Conservation (phyloP, 306 rosid genomes). For the Vachellia collinsii region DNA sequence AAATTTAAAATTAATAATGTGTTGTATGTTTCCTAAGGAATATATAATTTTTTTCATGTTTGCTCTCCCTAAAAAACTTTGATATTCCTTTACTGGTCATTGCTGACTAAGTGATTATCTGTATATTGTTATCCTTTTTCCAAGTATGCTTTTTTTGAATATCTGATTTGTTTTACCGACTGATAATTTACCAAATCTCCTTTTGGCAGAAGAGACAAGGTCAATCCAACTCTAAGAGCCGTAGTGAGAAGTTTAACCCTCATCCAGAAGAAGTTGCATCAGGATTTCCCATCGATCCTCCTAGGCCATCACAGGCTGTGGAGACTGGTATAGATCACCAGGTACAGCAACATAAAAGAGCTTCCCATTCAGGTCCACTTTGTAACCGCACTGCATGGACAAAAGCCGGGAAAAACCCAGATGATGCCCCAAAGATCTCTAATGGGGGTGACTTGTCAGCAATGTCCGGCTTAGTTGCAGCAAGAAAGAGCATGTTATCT, state of each 20-base stretch:
- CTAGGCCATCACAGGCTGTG: conserved; percentile 84
- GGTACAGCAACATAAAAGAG: conserved; percentile 81
- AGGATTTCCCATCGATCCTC: conserved; percentile 99
- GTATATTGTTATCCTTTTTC: not conserved
- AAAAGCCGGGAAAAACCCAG: conserved; percentile 76
- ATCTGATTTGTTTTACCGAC: not conserved
- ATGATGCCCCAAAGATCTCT: conserved; percentile 78
- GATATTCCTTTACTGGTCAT: not conserved
- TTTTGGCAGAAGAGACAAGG: conserved; percentile 84
- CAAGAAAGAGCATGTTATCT: conserved; percentile 79
- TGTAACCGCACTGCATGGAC: conserved; percentile 90
- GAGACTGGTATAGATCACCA: conserved; percentile 57
- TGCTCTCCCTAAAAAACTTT: not conserved
- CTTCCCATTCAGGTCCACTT: conserved; percentile 98
- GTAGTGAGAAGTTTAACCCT: conserved; percentile 97
- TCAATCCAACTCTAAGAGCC: conserved; percentile 72
- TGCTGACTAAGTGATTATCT: not conserved
- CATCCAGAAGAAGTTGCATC: conserved; percentile 96
- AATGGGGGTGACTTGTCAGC: conserved; percentile 70
- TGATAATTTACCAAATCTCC: not conserved
- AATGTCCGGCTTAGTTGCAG: conserved; percentile 82
- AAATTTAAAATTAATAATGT: not conserved
- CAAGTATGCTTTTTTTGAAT: not conserved
- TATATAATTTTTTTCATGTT: too few species aligned
- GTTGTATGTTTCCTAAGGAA: too few species aligned